These are phyloP conservation scores for Avena insularis DNA, from an alignment of 176 grass and related monocot genomes.

Conservation along the genomic window DNA sequence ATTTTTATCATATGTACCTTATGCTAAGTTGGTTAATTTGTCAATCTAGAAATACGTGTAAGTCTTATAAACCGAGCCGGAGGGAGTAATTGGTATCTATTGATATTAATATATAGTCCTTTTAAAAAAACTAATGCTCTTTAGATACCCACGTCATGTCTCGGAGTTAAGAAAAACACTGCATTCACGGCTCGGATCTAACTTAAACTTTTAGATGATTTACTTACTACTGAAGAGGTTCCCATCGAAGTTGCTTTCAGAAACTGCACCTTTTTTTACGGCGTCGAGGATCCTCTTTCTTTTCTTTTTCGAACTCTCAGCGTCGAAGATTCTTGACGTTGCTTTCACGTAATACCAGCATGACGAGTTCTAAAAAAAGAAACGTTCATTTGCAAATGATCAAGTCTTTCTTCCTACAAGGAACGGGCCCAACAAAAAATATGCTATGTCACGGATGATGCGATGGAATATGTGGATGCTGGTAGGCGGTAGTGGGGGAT, in stretches of 20 bases:
- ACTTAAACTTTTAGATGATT: not conserved
- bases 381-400: not conserved
- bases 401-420: not conserved
- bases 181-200: not conserved
- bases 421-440: not conserved
- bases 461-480: constrained; percentile 9
- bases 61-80: too few species aligned
- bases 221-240: not conserved
- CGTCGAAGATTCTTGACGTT: not conserved
- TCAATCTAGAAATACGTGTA: too few species aligned
- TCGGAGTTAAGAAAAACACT: not conserved
- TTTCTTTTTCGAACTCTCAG: not conserved
- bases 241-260: not conserved
- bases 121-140: not conserved
- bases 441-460: not conserved
- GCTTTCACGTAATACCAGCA: not conserved
- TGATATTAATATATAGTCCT: too few species aligned
- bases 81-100: too few species aligned
- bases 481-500: not conserved
- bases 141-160: not conserved
- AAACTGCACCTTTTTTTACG: not conserved
- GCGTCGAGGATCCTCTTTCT: not conserved
- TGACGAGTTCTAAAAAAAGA: not conserved
- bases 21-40: too few species aligned
- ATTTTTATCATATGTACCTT: too few species aligned